Evolutionary conservation across 495 filamentous ascomycete genomes (phyloP).

Genomic region (Penicillium pancosmium): DNA sequence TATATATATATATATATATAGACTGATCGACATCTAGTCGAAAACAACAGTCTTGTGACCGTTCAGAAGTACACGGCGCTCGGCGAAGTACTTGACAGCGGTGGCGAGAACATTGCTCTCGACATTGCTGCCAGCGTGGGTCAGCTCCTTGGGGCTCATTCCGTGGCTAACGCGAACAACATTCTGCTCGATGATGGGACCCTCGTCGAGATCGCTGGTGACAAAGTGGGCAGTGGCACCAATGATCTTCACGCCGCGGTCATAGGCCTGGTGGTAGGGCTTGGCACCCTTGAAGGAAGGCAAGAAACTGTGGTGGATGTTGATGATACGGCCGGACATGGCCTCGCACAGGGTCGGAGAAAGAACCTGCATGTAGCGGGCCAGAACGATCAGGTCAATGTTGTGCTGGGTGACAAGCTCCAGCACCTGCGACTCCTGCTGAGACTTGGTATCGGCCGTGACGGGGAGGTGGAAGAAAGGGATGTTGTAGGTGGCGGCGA

Average conservation of each 20-base stretch:
- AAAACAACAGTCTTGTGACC: conserved; percentile 76
- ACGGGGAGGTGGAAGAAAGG: conserved; percentile 75
- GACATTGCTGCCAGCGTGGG: conserved; percentile 72
- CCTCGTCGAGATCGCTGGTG: conserved; percentile 74
- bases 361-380: conserved; percentile 85
- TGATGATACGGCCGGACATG: conserved; percentile 77
- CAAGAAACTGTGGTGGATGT: conserved; percentile 81
- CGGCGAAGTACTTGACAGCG: conserved; percentile 73
- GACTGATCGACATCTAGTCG: conserved; percentile 35
- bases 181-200: conserved; percentile 79
- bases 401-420: conserved; percentile 63
- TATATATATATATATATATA: neutral
- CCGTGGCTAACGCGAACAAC: conserved; percentile 68
- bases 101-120: conserved; percentile 73
- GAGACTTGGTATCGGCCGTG: conserved; percentile 65
- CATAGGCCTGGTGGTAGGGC: conserved; percentile 80
- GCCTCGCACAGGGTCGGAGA: conserved; percentile 68
- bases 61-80: conserved; percentile 71
- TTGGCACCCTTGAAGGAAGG: conserved; percentile 80
- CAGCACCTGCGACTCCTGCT: conserved; percentile 67
- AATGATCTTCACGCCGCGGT: conserved; percentile 78
- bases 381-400: conserved; percentile 73
- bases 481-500: conserved; percentile 71
- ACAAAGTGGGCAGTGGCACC: conserved; percentile 79
- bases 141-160: conserved; percentile 70